Conservation (phyloP, 768 basidiomycete genomes). For the Leccinum pellstonianum region DNA sequence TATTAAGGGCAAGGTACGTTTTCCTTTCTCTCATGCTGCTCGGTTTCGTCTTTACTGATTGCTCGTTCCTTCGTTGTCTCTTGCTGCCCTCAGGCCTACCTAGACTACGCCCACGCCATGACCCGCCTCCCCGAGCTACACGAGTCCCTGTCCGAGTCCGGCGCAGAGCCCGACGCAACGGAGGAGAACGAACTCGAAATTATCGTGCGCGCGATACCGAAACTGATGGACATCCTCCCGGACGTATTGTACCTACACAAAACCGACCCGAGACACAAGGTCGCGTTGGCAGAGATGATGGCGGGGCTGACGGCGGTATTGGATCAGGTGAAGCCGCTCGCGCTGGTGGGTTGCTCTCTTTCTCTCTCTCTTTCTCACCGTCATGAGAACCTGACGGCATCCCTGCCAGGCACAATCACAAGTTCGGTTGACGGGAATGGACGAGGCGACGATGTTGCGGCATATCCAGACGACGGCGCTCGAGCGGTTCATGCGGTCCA, state of each 20-base stretch:
- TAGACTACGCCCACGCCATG: conserved; percentile 71
- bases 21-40: not conserved
- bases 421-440: conserved; percentile 44
- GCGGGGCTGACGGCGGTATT: conserved; percentile 56
- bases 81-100: conserved; percentile 46
- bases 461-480: conserved; percentile 65
- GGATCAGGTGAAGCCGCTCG: conserved; percentile 58
- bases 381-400: not conserved
- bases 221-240: conserved; percentile 65
- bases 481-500: conserved; percentile 62
- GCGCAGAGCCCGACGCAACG: conserved; percentile 44
- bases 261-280: conserved; percentile 61
- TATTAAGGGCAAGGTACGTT: conserved; percentile 72
- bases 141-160: conserved; percentile 39
- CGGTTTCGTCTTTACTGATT: not conserved
- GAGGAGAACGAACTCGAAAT: conserved; percentile 58
- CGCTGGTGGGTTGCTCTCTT: conserved; percentile 49
- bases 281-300: conserved; percentile 74
- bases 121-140: conserved; percentile 57
- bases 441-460: conserved; percentile 57
- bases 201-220: conserved; percentile 57
- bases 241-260: conserved; percentile 57
- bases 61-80: conserved; percentile 9
- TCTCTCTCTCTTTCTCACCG: not conserved
- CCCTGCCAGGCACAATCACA: conserved; percentile 39